These are phyloP conservation scores for Lactarius quietus DNA, from an alignment of 768 basidiomycete genomes.

Conservation along the genomic window DNA sequence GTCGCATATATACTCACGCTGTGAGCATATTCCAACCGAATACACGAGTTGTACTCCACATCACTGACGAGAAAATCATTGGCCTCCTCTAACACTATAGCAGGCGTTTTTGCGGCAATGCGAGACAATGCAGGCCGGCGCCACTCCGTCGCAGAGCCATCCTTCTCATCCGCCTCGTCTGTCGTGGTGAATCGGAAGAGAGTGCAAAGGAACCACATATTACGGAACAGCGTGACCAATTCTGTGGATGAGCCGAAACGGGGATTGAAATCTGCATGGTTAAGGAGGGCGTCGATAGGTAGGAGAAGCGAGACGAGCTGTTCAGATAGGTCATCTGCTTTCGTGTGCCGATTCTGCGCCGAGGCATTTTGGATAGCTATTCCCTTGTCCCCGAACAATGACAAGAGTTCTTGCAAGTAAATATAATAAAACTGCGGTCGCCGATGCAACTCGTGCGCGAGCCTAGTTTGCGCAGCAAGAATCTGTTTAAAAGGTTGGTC, in stretches of 20 bases:
- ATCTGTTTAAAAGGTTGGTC: constrained; percentile 46
- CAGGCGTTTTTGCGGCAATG: constrained; percentile 84
- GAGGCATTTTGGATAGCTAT: constrained; percentile 84
- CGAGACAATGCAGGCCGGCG: constrained; percentile 68
- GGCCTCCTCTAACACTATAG: constrained; percentile 76
- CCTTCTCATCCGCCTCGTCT: constrained; percentile 44
- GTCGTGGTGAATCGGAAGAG: constrained; percentile 73
- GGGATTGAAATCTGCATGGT: constrained; percentile 64
- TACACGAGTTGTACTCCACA: constrained; percentile 87
- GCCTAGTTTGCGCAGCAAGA: constrained; percentile 83
- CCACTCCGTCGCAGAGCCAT: constrained; percentile 72
- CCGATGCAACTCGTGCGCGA: constrained; percentile 73
- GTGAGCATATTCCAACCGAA: constrained; percentile 80
- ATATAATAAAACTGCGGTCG: constrained; percentile 74
- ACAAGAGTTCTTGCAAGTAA: constrained; percentile 81
- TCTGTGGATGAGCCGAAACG: constrained; percentile 52
- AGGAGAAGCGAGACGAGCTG: constrained; percentile 85
- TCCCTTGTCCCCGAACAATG: constrained; percentile 87
- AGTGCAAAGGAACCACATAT: constrained; percentile 91
- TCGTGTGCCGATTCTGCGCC: constrained; percentile 58
- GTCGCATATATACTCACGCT: constrained; percentile 46
- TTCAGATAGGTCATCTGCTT: constrained; percentile 80
- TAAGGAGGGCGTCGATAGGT: constrained; percentile 84
- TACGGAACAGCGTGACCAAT: constrained; percentile 76
- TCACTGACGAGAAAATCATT: constrained; percentile 83